These are phyloP conservation scores for Xerocomellus intermedius DNA, from an alignment of 768 basidiomycete species.

Conservation along the genomic window DNA sequence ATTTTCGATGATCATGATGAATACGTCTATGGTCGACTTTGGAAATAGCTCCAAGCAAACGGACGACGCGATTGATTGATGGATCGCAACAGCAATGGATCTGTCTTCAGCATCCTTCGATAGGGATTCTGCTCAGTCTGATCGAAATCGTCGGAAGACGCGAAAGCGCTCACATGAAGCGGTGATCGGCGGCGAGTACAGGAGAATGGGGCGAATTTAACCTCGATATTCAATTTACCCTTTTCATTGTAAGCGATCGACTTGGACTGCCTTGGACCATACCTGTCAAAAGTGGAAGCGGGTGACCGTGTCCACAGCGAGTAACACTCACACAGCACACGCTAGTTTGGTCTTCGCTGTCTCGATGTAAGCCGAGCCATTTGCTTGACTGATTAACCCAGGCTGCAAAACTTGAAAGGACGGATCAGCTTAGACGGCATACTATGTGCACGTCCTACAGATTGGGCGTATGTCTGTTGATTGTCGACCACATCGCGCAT, in stretches of 20 bases:
- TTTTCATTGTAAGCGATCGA: slow-evolving; percentile 79
- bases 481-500: slow-evolving; percentile 48
- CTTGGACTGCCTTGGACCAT: slow-evolving; percentile 85
- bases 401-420: slow-evolving; percentile 72
- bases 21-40: slow-evolving; percentile 91
- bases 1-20: slow-evolving; percentile 86
- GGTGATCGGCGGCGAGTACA: slow-evolving; percentile 76
- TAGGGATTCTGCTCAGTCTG: slow-evolving; percentile 3
- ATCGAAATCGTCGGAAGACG: neutral
- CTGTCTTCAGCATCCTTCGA: slow-evolving; percentile 91
- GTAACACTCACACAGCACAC: slow-evolving; percentile 80
- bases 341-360: slow-evolving; percentile 89
- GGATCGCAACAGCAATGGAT: slow-evolving; percentile 76
- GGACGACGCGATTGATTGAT: slow-evolving; percentile 81
- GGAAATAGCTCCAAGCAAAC: slow-evolving; percentile 89
- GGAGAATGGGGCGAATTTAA: slow-evolving; percentile 96
- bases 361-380: slow-evolving; percentile 97
- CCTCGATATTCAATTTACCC: slow-evolving; percentile 89
- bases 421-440: slow-evolving; percentile 3
- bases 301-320: neutral
- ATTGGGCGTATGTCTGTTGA: slow-evolving; percentile 77
- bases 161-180: slow-evolving; percentile 62
- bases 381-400: slow-evolving; percentile 89
- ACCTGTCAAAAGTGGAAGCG: slow-evolving; percentile 42
- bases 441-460: slow-evolving; percentile 50